Conservation (phyloP, 2,329 filamentous ascomycete genomes). For the Apiospora koreana region DNA sequence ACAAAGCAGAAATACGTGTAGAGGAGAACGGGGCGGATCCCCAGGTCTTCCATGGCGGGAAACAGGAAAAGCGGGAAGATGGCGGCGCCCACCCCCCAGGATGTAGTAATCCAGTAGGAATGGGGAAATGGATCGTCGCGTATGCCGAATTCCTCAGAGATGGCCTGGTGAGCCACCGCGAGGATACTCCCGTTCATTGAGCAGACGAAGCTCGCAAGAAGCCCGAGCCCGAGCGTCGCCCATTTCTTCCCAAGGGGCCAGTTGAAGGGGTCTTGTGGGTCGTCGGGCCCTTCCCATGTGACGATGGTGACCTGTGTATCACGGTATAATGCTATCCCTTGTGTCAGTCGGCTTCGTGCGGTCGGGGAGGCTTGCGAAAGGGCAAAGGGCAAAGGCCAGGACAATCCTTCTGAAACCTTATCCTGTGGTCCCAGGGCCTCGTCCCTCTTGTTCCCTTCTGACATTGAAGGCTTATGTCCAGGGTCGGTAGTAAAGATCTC, state of each 20-base stretch:
- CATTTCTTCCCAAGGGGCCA: slow-evolving; percentile 38
- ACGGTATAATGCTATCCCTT: background rate
- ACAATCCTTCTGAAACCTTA: too few relatives aligned
- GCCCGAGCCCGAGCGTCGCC: slow-evolving; percentile 29
- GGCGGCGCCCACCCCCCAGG: slow-evolving; percentile 40
- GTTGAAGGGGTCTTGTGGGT: slow-evolving; percentile 39
- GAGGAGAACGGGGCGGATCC: slow-evolving; percentile 28
- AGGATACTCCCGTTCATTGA: slow-evolving; percentile 39
- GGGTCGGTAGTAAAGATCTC: too few relatives aligned
- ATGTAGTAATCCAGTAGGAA: slow-evolving; percentile 40
- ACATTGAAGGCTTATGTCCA: too few relatives aligned
- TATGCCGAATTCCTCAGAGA: slow-evolving; percentile 40
- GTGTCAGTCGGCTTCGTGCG: too few relatives aligned
- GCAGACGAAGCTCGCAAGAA: slow-evolving; percentile 33
- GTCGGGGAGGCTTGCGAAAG: too few relatives aligned
- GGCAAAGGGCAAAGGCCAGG: too few relatives aligned
- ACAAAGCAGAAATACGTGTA: slow-evolving; percentile 25
- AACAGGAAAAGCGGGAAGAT: slow-evolving; percentile 40
- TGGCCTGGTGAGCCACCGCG: slow-evolving; percentile 35
- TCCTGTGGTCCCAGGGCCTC: too few relatives aligned
- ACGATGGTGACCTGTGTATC: background rate
- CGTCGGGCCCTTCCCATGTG: slow-evolving; percentile 31
- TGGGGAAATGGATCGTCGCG: slow-evolving; percentile 38
- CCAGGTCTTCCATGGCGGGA: slow-evolving; percentile 41
- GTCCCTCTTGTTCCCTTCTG: too few relatives aligned